Evolutionary conservation across 257 asterid genomes (phyloP).

Genomic region (Scutellaria baicalensis): DNA sequence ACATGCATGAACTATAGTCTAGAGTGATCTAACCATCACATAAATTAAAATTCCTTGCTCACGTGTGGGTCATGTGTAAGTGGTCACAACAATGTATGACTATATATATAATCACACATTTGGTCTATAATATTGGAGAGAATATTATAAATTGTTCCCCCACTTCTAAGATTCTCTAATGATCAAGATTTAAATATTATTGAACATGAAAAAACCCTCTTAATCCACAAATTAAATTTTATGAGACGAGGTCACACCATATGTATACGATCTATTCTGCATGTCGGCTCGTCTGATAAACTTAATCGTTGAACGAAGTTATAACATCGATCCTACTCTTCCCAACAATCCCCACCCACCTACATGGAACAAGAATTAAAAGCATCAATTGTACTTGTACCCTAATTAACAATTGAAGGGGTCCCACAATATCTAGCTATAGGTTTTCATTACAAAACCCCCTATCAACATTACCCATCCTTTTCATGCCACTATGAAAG

Average conservation of each 20-base stretch:
- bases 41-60: neutral
- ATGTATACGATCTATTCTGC: too few relatives aligned
- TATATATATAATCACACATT: neutral
- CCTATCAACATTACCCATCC: constrained; percentile 32
- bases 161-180: constrained; percentile 26
- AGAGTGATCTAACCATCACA: neutral
- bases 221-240: too few relatives aligned
- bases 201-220: neutral
- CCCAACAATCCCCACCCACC: neutral
- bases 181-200: neutral
- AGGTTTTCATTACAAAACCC: constrained; percentile 25
- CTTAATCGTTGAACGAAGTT: too few relatives aligned
- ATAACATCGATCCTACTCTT: constrained; percentile 4
- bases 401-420: constrained; percentile 20
- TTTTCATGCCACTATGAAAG: constrained; percentile 29
- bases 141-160: constrained; percentile 13
- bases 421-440: constrained; percentile 49
- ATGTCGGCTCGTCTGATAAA: too few relatives aligned
- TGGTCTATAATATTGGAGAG: neutral
- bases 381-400: constrained; percentile 17
- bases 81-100: neutral
- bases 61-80: constrained; percentile 22
- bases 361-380: neutral
- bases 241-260: too few relatives aligned
- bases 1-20: neutral